Evolutionary conservation across 345 rosid genomes (phyloP), one percentile per base, ranked within the genome.

Genomic region (Xanthoceras sorbifolium): DNA sequence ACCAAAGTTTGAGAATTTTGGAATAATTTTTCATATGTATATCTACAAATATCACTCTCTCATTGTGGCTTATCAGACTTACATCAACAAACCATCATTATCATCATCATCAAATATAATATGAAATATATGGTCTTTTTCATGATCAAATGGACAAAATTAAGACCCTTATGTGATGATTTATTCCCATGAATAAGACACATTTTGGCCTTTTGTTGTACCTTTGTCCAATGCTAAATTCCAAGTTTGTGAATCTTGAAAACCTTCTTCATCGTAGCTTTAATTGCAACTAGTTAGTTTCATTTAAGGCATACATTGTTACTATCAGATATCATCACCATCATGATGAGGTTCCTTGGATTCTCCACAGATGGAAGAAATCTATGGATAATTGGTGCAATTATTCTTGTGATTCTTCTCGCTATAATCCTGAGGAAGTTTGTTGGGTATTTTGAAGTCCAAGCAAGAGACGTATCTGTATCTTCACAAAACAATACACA

Each of bases 261-360:
- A 18, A 6, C 15, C 60, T 5, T 40, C 44, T 31, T n/a, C n/a
- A 12, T 36, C 40, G 18, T 1, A 2, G 20, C 54, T 52, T 52
- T 10, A 22, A 38, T 38, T n/a, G n/a, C n/a, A n/a, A n/a, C n/a
- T n/a, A 26, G 46, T 22, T 69, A 9, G 14, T 18, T 20, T 31
- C 63, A 15, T 71, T 34, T 40, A 42, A 28, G 23, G 31, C 22
- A 40, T 64, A 70, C 20, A 12, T 67, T 6, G 10, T 68, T 40
- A 52, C 12, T 1, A 34, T 44, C 34, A 50, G 15, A 12, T 44
- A 29, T 26, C 42, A n/a, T 65, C 8, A 48, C 1, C 25, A 65
- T 20, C 48, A 57, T 20, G 29, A 85, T 79, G 88, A 75, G 90
- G 86, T 28, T 85, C 28, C 61, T 87, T 20, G 90, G 85, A 57